Evolutionary conservation across 179 eudicot genomes (phyloP).

Genomic region (Carnegiea gigantea): DNA sequence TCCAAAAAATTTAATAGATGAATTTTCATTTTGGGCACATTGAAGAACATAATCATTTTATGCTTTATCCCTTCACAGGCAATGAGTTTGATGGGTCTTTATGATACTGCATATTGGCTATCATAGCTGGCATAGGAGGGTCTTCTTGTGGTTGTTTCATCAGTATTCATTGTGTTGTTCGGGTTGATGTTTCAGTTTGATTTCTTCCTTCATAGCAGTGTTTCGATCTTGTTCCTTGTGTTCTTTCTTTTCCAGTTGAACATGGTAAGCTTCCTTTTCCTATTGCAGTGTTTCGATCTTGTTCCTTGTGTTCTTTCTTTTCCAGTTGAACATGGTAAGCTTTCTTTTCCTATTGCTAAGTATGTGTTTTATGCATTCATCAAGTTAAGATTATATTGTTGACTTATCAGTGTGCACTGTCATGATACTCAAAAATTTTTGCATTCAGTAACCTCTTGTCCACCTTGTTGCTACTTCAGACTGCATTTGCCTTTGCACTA

Average conservation of each 20-base stretch:
- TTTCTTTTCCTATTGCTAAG: constrained; percentile 9
- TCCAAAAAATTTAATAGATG: background rate
- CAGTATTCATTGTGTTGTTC: constrained; percentile 74
- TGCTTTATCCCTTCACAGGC: constrained; percentile 46
- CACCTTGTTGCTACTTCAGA: constrained; percentile 42
- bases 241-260: constrained; percentile 84
- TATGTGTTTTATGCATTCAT: background rate
- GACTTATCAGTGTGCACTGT: background rate
- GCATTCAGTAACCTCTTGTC: constrained; percentile 1
- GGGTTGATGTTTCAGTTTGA: constrained; percentile 97
- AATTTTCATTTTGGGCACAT: background rate
- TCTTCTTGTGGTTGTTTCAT: constrained; percentile 56
- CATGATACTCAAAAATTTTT: background rate
- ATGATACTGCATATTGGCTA: constrained; percentile 94
- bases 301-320: constrained; percentile 78
- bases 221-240: constrained; percentile 66
- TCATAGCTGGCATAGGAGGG: constrained; percentile 96
- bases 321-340: constrained; percentile 85
- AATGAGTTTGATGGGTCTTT: constrained; percentile 95
- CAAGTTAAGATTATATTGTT: background rate
- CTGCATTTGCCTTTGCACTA: constrained; percentile 76
- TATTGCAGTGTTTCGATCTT: constrained; percentile 60
- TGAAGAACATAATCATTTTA: constrained; percentile 10
- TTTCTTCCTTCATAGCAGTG: constrained; percentile 77
- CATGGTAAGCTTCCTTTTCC: constrained; percentile 57